A percentile compares a stretch with the other conserved stretches of the same genome.
Evolutionary conservation across 2,329 filamentous ascomycete species (phyloP).

Genomic region (Trichoderma arundinaceum): DNA sequence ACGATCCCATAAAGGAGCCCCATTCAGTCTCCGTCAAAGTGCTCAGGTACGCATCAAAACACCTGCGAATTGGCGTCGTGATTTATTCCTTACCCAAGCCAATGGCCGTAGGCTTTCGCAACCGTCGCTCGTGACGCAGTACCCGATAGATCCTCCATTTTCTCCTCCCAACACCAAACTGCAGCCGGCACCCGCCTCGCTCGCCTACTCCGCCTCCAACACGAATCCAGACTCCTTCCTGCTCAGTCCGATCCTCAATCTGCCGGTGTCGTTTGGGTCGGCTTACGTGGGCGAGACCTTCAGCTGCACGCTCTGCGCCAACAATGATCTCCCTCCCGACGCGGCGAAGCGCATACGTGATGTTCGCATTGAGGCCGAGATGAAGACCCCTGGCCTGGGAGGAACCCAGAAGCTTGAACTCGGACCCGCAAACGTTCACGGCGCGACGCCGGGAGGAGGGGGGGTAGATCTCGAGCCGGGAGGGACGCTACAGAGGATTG

Average conservation of each 20-base stretch:
- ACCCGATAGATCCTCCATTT: constrained; percentile 60
- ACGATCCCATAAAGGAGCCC: constrained; percentile 71
- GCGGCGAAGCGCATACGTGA: constrained; percentile 66
- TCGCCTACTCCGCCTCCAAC: constrained; percentile 64
- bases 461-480: constrained; percentile 61
- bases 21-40: constrained; percentile 82
- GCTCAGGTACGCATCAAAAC: constrained; percentile 57
- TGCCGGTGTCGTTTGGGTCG: constrained; percentile 89
- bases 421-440: constrained; percentile 42
- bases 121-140: constrained; percentile 75
- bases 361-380: constrained; percentile 85
- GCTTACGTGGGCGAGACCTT: constrained; percentile 97
- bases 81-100: background rate
- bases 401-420: constrained; percentile 69
- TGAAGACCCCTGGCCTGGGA: constrained; percentile 79
- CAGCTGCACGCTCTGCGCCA: constrained; percentile 92
- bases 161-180: constrained; percentile 49
- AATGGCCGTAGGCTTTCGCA: constrained; percentile 71
- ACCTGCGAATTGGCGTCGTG: background rate
- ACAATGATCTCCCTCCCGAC: constrained; percentile 68
- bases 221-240: constrained; percentile 62
- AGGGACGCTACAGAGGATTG: constrained; percentile 77
- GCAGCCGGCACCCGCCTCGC: constrained; percentile 65
- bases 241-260: constrained; percentile 72
- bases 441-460: constrained; percentile 33